Conservation (phyloP, 108 stramenopile species). For the Mayamaea pseudoterrestris region DNA sequence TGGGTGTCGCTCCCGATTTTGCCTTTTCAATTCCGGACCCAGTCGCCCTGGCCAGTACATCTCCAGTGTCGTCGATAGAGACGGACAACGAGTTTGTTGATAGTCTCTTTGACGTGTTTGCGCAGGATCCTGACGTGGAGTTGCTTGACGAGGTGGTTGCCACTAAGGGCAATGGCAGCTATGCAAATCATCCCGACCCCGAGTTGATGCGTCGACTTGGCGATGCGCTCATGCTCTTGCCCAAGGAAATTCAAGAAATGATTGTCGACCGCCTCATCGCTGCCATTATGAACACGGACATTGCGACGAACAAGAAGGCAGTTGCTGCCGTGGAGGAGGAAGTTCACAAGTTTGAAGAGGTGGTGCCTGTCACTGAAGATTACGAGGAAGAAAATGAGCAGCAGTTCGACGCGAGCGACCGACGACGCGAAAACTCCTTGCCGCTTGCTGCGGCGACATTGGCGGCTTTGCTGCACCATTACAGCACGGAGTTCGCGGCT, state of each 20-base stretch:
- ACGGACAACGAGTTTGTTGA: slow-evolving; percentile 47
- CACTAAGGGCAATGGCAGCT: background rate
- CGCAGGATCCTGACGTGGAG: slow-evolving; percentile 3
- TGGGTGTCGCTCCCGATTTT: no score
- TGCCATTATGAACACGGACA: slow-evolving; percentile 37
- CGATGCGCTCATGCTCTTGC: slow-evolving; percentile 58
- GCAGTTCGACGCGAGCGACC: background rate
- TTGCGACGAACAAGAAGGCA: background rate
- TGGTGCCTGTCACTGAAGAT: slow-evolving; percentile 3
- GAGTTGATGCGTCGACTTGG: slow-evolving; percentile 64
- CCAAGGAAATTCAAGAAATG: slow-evolving; percentile 66
- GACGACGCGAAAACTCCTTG: slow-evolving; percentile 16
- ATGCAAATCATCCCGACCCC: slow-evolving; percentile 36
- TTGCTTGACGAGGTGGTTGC: background rate
- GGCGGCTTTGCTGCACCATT: slow-evolving; percentile 55
- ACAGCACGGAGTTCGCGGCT: slow-evolving; percentile 23
- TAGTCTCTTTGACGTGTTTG: slow-evolving; percentile 40
- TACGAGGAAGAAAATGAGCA: background rate
- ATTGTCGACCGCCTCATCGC: slow-evolving; percentile 66
- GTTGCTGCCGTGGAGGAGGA: slow-evolving; percentile 13
- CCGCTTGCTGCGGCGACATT: slow-evolving; percentile 71
- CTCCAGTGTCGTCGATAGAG: slow-evolving; percentile 2
- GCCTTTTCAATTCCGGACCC: slow-evolving; percentile 4
- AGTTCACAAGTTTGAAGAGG: slow-evolving; percentile 14
- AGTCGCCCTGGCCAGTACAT: background rate